Evolutionary conservation across 352 stramenopile species (phyloP).

Genomic region (Pythium scleroteichum): DNA sequence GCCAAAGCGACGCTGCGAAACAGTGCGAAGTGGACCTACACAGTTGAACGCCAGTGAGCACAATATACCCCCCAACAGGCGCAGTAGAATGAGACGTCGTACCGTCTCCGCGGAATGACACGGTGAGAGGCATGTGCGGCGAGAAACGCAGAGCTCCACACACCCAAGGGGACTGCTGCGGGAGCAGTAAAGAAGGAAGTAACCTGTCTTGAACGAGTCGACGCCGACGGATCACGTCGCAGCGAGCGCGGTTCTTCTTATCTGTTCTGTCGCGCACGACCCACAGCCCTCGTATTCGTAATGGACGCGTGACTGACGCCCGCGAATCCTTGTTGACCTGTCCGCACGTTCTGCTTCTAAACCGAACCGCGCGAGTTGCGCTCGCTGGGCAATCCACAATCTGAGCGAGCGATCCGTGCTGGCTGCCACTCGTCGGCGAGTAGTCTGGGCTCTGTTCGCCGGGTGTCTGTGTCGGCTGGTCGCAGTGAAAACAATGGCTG

Average conservation of each 20-base stretch:
- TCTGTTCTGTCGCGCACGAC: not conserved
- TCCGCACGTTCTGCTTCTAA: too few species aligned
- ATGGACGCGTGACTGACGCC: not conserved
- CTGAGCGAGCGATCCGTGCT: not conserved
- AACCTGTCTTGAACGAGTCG: not conserved
- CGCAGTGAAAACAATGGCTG: conserved; percentile 4
- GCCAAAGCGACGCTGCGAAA: not conserved
- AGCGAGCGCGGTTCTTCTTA: too few species aligned
- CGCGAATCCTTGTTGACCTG: not conserved
- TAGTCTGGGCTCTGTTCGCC: not conserved
- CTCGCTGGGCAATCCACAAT: not conserved
- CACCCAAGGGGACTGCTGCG: not conserved
- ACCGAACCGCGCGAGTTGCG: not conserved
- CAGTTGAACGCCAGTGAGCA: not conserved
- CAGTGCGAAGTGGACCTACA: not conserved
- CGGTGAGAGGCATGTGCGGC: not conserved
- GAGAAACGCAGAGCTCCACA: not conserved
- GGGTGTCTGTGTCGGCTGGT: conserved; percentile 1
- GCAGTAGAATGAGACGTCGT: not conserved
- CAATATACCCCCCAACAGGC: not conserved
- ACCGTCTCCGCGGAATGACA: conserved; percentile 1
- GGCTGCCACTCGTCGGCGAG: not conserved
- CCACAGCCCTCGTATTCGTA: not conserved
- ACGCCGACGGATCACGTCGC: not conserved
- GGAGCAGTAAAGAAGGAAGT: conserved; percentile 1